These are phyloP conservation scores for Epichloe amarillans DNA, from an alignment of 2,329 filamentous ascomycete genomes.

Conservation along the genomic window DNA sequence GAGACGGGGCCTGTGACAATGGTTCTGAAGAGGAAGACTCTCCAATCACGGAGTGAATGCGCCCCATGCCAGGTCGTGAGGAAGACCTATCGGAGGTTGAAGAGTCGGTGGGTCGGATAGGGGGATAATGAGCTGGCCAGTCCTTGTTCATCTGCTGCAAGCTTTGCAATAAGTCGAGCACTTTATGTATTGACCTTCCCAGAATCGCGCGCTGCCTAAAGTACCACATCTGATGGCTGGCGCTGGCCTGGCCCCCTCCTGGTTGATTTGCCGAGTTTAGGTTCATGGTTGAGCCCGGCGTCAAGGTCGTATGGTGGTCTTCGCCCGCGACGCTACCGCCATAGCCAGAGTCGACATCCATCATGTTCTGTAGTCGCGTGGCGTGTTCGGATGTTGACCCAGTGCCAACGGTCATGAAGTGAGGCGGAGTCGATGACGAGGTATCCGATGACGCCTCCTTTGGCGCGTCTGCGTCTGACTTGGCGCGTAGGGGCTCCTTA, in stretches of 20 bases:
- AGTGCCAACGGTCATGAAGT: slow-evolving; percentile 80
- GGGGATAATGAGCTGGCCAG: slow-evolving; percentile 94
- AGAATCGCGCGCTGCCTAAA: slow-evolving; percentile 82
- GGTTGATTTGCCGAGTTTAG: slow-evolving; percentile 32
- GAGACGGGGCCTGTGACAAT: slow-evolving; percentile 30
- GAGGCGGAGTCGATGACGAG: slow-evolving; percentile 30
- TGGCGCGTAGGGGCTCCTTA: slow-evolving; percentile 27
- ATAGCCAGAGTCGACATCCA: slow-evolving; percentile 86
- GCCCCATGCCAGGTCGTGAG: slow-evolving; percentile 47
- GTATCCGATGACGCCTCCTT: slow-evolving; percentile 12
- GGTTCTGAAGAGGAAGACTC: slow-evolving; percentile 28
- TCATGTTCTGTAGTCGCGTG: slow-evolving; percentile 62
- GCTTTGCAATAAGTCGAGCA: slow-evolving; percentile 68
- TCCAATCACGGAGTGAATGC: slow-evolving; percentile 47
- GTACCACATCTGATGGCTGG: slow-evolving; percentile 87
- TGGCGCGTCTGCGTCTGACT: slow-evolving; percentile 17
- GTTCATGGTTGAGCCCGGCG: slow-evolving; percentile 12
- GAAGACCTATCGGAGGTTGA: slow-evolving; percentile 31
- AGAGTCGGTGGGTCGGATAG: slow-evolving; percentile 51
- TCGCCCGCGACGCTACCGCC: slow-evolving; percentile 65
- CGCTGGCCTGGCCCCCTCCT: slow-evolving; percentile 50
- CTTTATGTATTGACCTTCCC: slow-evolving; percentile 75
- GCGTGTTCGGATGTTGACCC: slow-evolving; percentile 74
- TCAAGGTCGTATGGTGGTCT: slow-evolving; percentile 25
- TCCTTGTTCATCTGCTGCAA: slow-evolving; percentile 79